phyloP scores from a whole-genome alignment of 169 alveolate species.

The Cyclospora cayetanensis region DNA sequence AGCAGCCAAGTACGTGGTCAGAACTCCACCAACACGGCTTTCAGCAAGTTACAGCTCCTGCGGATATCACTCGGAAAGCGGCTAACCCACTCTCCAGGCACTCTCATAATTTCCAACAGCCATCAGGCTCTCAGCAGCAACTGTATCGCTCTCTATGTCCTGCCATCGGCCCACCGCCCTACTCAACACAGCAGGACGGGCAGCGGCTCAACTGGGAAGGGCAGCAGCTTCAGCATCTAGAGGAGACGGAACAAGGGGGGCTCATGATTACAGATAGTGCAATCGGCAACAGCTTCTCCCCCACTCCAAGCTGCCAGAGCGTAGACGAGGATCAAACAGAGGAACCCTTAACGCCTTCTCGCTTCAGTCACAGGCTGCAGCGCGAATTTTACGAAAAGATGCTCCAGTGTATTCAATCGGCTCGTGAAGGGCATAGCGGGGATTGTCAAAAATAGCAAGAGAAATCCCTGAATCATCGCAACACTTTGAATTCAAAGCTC shows the following conservation, averaged over 20 bases:
- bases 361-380: not conserved
- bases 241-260: not conserved
- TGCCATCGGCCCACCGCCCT: not conserved
- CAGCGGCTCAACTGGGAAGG: not conserved
- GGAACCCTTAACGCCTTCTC: not conserved
- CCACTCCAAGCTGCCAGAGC: not conserved
- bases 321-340: not conserved
- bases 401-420: not conserved
- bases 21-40: too few relatives aligned
- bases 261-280: not conserved
- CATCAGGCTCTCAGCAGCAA: too few relatives aligned
- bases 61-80: too few relatives aligned
- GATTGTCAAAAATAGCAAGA: too few relatives aligned
- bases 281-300: slow-evolving; percentile 10
- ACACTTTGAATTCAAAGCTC: too few relatives aligned
- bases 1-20: too few relatives aligned
- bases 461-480: too few relatives aligned
- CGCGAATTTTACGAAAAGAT: not conserved
- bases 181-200: not conserved
- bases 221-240: slow-evolving; percentile 24
- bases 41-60: too few relatives aligned
- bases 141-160: not conserved
- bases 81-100: too few relatives aligned
- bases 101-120: too few relatives aligned
- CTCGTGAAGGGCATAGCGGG: too few relatives aligned